phyloP scores from a whole-genome alignment of 441 rosid species.

The Lepidium campestre region DNA sequence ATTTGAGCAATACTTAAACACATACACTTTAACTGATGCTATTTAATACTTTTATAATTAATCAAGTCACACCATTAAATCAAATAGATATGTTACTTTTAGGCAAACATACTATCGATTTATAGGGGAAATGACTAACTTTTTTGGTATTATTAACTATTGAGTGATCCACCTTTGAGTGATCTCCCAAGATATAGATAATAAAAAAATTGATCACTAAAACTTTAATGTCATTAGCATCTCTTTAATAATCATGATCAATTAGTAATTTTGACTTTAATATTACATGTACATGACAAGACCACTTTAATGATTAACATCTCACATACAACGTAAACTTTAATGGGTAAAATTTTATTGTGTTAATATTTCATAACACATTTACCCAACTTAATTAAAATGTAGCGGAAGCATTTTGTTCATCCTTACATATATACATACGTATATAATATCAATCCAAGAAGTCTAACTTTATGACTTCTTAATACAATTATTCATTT shows the following conservation, averaged over 20 bases:
- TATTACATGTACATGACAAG: no score
- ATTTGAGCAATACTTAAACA: background rate
- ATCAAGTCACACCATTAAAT: background rate
- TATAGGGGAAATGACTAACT: background rate
- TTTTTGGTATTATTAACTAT: background rate
- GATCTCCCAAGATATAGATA: background rate
- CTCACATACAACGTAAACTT: no score
- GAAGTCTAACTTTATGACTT: no score
- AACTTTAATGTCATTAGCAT: background rate
- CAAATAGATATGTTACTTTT: background rate
- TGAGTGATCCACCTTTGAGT: background rate
- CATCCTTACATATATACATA: no score
- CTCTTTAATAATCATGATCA: no score
- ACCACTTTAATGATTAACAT: no score
- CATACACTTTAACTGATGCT: background rate
- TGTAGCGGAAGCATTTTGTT: background rate
- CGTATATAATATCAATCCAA: no score
- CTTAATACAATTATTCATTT: no score
- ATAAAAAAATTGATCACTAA: background rate
- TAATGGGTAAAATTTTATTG: no score
- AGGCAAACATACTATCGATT: background rate
- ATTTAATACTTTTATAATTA: background rate
- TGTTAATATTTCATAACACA: no score
- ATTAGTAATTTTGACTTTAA: no score
- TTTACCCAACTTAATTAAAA: no score